These are phyloP conservation scores for Cymbopogon flexuosus DNA, from an alignment of 202 grass and related monocot genomes.

Conservation along the genomic window DNA sequence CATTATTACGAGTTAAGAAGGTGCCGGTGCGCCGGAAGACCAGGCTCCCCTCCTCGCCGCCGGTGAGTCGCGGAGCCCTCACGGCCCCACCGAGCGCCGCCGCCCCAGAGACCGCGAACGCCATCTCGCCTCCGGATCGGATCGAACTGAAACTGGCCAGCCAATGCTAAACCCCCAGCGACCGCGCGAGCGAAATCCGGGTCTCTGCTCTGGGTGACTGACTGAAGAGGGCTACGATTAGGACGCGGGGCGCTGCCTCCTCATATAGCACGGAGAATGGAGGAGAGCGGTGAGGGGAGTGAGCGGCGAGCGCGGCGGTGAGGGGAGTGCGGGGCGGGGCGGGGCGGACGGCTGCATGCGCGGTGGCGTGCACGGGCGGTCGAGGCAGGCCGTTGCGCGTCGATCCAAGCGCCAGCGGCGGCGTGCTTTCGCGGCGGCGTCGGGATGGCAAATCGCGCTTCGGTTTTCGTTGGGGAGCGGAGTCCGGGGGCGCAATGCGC, in stretches of 20 bases:
- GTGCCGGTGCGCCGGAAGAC: neutral
- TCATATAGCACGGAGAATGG: slow-evolving; percentile 32
- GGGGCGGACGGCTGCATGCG: slow-evolving; percentile 7
- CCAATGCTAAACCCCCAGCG: slow-evolving; percentile 22
- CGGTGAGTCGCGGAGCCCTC: slow-evolving; percentile 19
- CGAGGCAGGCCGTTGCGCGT: slow-evolving; percentile 24
- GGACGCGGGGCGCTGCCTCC: neutral
- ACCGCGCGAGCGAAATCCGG: slow-evolving; percentile 16
- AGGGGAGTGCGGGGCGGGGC: neutral
- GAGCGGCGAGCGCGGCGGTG: neutral
- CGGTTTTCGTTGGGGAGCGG: neutral
- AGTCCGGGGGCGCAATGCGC: neutral
- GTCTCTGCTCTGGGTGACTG: slow-evolving; percentile 2
- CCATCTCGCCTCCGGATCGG: slow-evolving; percentile 32
- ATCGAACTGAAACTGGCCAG: neutral
- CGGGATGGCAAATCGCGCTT: neutral
- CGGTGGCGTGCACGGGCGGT: slow-evolving; percentile 22
- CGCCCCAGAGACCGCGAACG: slow-evolving; percentile 26
- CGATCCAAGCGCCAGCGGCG: slow-evolving; percentile 17
- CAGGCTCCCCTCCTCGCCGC: neutral
- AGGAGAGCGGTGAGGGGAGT: neutral
- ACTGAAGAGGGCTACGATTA: slow-evolving; percentile 5
- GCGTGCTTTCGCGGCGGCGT: neutral
- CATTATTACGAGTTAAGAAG: slow-evolving; percentile 22
- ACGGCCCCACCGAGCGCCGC: slow-evolving; percentile 15